phyloP scores from a whole-genome alignment of 2,329 filamentous ascomycete genomes.

The Alternaria solani region DNA sequence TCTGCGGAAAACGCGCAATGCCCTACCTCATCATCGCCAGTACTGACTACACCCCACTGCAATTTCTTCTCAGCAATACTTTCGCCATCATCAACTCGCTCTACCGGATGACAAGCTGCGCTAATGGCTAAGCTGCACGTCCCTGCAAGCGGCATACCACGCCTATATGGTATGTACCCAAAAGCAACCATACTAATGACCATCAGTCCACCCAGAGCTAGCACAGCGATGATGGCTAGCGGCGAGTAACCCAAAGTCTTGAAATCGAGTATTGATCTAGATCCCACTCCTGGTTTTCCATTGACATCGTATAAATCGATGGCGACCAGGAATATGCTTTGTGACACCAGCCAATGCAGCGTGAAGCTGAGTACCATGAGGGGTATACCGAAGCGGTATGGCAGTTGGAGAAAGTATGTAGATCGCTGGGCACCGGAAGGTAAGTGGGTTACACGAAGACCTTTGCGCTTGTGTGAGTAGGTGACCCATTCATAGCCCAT shows the following conservation, averaged over 20 bases:
- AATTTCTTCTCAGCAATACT: not conserved
- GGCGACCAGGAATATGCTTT: constrained; percentile 50
- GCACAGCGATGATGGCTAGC: not conserved
- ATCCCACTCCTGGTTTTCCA: no score
- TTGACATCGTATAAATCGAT: not conserved
- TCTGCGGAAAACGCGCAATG: not conserved
- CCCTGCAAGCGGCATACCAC: not conserved
- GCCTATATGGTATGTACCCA: not conserved
- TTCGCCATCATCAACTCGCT: fast-evolving
- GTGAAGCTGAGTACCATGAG: constrained; percentile 42
- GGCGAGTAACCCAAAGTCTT: not conserved
- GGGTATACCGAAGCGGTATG: constrained; percentile 49
- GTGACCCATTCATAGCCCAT: constrained; percentile 57
- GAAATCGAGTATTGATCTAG: no score
- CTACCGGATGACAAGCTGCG: not conserved
- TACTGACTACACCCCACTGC: not conserved
- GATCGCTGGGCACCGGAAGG: constrained; percentile 42
- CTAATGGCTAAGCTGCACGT: not conserved
- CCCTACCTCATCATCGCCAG: not conserved
- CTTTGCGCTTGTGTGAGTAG: constrained; percentile 46
- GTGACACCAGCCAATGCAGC: constrained; percentile 56
- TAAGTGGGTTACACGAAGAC: constrained; percentile 43
- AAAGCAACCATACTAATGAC: fast-evolving
- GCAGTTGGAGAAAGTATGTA: constrained; percentile 53
- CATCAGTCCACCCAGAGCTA: not conserved